phyloP scores from a whole-genome alignment of 352 stramenopile species.

The Phytophthora europaea region DNA sequence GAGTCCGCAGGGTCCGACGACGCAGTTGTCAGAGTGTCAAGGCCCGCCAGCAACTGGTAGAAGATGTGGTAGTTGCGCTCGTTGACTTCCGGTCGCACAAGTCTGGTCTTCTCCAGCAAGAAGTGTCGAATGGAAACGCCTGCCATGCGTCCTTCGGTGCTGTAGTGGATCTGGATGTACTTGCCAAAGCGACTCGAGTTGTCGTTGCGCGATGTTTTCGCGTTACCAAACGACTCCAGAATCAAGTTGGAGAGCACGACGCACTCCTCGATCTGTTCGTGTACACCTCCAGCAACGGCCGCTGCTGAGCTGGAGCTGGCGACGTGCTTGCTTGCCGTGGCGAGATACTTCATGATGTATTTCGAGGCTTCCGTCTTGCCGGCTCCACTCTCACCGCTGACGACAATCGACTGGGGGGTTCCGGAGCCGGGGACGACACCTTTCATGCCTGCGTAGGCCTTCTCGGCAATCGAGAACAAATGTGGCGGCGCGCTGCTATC shows the following conservation, averaged over 20 bases:
- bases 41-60: slow-evolving; percentile 74
- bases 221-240: slow-evolving; percentile 88
- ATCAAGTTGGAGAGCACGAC: slow-evolving; percentile 87
- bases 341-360: slow-evolving; percentile 93
- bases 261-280: slow-evolving; percentile 87
- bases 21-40: slow-evolving; percentile 40
- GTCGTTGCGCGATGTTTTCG: slow-evolving; percentile 89
- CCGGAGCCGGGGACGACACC: slow-evolving; percentile 59
- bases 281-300: slow-evolving; percentile 40
- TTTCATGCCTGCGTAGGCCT: slow-evolving; percentile 81
- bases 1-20: slow-evolving; percentile 25
- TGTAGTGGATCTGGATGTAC: slow-evolving; percentile 92
- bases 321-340: slow-evolving; percentile 76
- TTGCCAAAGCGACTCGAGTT: slow-evolving; percentile 94
- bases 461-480: slow-evolving; percentile 86
- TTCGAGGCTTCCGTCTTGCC: slow-evolving; percentile 97
- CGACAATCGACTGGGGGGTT: slow-evolving; percentile 93
- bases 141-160: slow-evolving; percentile 73
- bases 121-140: slow-evolving; percentile 85
- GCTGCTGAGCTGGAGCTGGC: slow-evolving; percentile 14
- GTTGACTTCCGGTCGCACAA: slow-evolving; percentile 72
- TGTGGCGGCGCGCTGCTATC: slow-evolving; percentile 64
- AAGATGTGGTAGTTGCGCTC: slow-evolving; percentile 91
- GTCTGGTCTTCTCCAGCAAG: slow-evolving; percentile 81
- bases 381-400: slow-evolving; percentile 94